Evolutionary conservation across 2,329 filamentous ascomycete genomes (phyloP).

Genomic region (Eutypella sp.): DNA sequence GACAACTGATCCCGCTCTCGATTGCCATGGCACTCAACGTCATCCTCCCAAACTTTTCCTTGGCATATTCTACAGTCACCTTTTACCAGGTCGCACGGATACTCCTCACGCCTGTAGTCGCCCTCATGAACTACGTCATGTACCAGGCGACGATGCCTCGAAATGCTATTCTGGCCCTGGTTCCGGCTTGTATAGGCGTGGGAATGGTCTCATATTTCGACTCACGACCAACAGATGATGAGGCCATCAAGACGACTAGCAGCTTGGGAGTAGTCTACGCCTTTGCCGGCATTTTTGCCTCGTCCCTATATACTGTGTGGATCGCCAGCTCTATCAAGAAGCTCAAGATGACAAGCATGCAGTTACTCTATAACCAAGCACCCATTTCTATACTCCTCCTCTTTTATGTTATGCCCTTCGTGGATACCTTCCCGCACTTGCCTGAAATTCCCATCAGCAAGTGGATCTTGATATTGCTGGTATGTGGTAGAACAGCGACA

Average conservation of each 20-base stretch:
- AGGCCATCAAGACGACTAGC: constrained; percentile 50
- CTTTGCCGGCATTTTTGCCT: constrained; percentile 58
- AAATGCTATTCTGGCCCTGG: constrained; percentile 48
- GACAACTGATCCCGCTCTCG: constrained; percentile 58
- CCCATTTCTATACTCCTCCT: constrained; percentile 58
- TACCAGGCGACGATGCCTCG: constrained; percentile 53
- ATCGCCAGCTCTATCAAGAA: constrained; percentile 62
- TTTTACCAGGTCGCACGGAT: constrained; percentile 68
- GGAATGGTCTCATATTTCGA: constrained; percentile 65
- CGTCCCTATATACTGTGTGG: constrained; percentile 65
- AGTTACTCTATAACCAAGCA: constrained; percentile 64
- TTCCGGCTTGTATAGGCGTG: constrained; percentile 60
- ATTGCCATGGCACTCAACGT: constrained; percentile 65
- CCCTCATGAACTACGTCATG: constrained; percentile 59
- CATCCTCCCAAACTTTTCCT: constrained; percentile 62
- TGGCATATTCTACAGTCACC: constrained; percentile 63
- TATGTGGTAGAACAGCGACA: constrained; percentile 26
- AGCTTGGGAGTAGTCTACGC: constrained; percentile 59
- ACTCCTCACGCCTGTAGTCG: constrained; percentile 60
- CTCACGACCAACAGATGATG: constrained; percentile 45
- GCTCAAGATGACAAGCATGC: constrained; percentile 62
- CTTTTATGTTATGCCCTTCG: constrained; percentile 61
- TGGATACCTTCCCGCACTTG: constrained; percentile 58
- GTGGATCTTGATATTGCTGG: constrained; percentile 56
- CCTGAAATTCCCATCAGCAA: constrained; percentile 42